Base-by-base conservation (phyloP, 1,284 basidiomycete species). In the Ustilago hordei region DNA sequence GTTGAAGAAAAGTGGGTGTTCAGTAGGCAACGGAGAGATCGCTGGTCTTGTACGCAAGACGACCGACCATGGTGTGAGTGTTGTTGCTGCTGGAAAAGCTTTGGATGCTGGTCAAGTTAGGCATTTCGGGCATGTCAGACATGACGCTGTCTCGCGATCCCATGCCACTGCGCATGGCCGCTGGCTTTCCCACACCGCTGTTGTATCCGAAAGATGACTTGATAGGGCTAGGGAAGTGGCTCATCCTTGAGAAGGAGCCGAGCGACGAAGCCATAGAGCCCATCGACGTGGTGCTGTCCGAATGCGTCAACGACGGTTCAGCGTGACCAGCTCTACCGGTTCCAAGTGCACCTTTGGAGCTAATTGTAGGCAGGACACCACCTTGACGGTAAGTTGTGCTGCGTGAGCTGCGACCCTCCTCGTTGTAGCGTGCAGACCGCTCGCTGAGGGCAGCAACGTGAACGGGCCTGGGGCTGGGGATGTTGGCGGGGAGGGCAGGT, bases 271-370 rank as follows among this genome's bases (percentile, higher is more conserved):
- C 31, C 50, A 69, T 70, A 12, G 68, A 74, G 13, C 67, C 66
- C 60, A 70, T 68, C 57, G 70, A 73, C 17, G 64, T 55, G 2
- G 48, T 54, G 55, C 75, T 78, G 53, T 69, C 69, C 59, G 70
- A 74, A 17, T 69, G 63, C 15, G 58, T 47, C 43, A 78, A 32
- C 19, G 59, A 62, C 13, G 74, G 64, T 31, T 69, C 64, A 23
- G 57, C 67, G 34, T 75, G 75, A 4, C 52, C 52, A 3, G 64
- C 71, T 12, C 65, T 8, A 17, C 76, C 68, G 32, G 64, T 69
- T 5, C 65, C 57, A 43, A 78, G 62, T 12, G 75, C 75, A 6
- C 76, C 71, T n/a, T 70, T 75, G 3, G 76, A 75, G 68, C 68
- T 74, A 54, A 78, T 34, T 0, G 71, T 75, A 2, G 76, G 76